Conservation (phyloP, 163 green algal genomes). For the Scenedesmus sp. region DNA sequence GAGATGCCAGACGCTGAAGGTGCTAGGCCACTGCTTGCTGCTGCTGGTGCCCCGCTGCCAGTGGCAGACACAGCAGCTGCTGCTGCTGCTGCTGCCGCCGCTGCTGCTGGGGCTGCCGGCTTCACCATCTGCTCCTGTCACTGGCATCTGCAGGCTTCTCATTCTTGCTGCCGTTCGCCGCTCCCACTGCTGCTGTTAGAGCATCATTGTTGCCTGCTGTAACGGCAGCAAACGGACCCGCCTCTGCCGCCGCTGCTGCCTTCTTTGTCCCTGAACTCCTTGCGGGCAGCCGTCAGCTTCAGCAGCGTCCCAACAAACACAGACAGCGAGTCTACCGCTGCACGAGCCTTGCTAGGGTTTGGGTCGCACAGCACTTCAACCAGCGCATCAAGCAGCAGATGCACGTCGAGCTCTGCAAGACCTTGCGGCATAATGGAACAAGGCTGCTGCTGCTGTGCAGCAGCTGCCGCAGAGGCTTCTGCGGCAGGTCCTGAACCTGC, state of each 20-base stretch:
- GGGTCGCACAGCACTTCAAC: slow-evolving; percentile 73
- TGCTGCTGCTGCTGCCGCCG: neutral
- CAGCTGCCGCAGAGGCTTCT: neutral
- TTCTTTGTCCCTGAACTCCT: slow-evolving; percentile 23
- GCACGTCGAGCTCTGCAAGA: slow-evolving; percentile 90
- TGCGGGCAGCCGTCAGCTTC: slow-evolving; percentile 61
- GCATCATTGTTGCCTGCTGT: neutral
- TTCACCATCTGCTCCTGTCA: neutral
- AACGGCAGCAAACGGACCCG: slow-evolving; percentile 8
- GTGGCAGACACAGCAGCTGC: slow-evolving; percentile 9
- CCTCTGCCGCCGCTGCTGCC: slow-evolving; percentile 15
- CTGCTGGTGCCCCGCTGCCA: neutral
- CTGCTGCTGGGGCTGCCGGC: neutral
- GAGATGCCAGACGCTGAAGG: neutral
- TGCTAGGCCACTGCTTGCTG: neutral
- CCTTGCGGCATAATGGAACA: slow-evolving; percentile 55
- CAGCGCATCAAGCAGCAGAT: slow-evolving; percentile 94
- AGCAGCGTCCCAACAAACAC: slow-evolving; percentile 89
- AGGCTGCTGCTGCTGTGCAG: neutral
- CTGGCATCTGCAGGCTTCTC: neutral
- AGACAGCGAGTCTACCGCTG: slow-evolving; percentile 77
- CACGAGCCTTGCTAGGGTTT: slow-evolving; percentile 37
- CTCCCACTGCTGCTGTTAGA: neutral
- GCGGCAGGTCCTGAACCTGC: neutral
- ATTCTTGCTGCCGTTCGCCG: neutral